Evolutionary conservation across 768 basidiomycete genomes (phyloP).

Genomic region (Trametes cinnabarina): DNA sequence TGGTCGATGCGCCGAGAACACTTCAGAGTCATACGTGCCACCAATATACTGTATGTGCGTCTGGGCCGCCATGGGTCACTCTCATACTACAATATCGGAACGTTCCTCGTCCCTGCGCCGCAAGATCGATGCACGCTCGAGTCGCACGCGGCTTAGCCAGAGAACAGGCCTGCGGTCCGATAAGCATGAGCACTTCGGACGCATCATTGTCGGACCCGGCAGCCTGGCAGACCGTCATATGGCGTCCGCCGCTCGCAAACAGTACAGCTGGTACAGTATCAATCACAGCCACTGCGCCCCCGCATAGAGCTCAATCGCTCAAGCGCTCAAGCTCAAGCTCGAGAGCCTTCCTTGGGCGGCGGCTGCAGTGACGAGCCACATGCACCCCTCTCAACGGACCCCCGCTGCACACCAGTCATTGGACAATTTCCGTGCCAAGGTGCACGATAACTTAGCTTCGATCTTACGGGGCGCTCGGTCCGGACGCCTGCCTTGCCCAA

Average conservation of each 20-base stretch:
- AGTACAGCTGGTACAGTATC: too few relatives aligned
- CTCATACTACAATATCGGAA: background rate
- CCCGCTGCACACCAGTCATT: background rate
- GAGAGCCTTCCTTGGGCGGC: background rate
- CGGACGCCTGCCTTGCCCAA: background rate
- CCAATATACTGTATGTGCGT: background rate
- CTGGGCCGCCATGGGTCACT: background rate
- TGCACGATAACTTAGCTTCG: background rate
- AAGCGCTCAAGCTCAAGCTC: too few relatives aligned
- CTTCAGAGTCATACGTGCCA: background rate
- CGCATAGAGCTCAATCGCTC: too few relatives aligned
- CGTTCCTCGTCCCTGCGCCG: slow-evolving; percentile 9
- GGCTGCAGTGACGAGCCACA: background rate
- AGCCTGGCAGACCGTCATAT: background rate
- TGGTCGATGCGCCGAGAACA: background rate
- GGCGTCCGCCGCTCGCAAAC: background rate
- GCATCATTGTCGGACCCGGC: background rate
- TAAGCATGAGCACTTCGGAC: background rate
- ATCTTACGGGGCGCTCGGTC: background rate
- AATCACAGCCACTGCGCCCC: too few relatives aligned
- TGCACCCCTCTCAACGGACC: background rate
- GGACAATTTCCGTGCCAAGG: too few relatives aligned
- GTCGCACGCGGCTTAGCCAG: background rate
- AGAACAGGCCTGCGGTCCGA: background rate
- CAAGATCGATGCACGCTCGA: background rate